These are phyloP conservation scores for Mallotus repandus DNA, from an alignment of 441 rosid species.

Conservation along the genomic window DNA sequence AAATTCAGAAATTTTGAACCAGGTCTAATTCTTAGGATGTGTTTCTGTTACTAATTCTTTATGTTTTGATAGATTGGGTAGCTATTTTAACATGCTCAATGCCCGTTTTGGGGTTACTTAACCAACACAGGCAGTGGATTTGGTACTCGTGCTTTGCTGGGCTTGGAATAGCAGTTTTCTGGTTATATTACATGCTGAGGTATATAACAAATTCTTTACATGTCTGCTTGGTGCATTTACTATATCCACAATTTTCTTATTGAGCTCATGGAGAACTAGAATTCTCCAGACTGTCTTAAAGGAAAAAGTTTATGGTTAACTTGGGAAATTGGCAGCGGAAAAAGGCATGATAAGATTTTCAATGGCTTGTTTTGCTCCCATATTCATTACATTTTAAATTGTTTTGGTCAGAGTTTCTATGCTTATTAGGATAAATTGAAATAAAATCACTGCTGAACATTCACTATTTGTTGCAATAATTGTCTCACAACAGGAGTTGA, in stretches of 20 bases:
- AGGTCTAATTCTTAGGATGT: background rate
- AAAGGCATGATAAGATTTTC: background rate
- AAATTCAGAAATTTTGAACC: background rate
- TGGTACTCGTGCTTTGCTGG: slow-evolving; percentile 61
- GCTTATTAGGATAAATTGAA: background rate
- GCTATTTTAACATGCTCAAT: slow-evolving; percentile 65
- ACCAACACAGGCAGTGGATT: slow-evolving; percentile 41
- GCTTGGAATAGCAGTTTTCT: slow-evolving; percentile 56
- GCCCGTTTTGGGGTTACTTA: slow-evolving; percentile 53
- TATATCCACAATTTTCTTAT: background rate
- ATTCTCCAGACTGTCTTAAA: too few species aligned
- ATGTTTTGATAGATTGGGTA: slow-evolving; percentile 52
- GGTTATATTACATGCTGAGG: slow-evolving; percentile 82
- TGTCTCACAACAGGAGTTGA: background rate
- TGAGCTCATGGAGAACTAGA: background rate
- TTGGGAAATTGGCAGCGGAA: too few species aligned
- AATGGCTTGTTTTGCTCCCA: background rate
- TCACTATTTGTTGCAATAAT: background rate
- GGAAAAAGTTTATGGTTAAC: too few species aligned
- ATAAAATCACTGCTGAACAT: background rate
- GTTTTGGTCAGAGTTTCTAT: background rate
- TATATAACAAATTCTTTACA: slow-evolving; percentile 23
- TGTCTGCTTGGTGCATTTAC: too few species aligned
- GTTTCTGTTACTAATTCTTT: background rate
- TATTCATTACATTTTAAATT: too few species aligned